Percentiles rank a stretch among this genome's conserved stretches.
phyloP scores from a whole-genome alignment of 805 yeast species.

The Zygosaccharomyces bisporus region DNA sequence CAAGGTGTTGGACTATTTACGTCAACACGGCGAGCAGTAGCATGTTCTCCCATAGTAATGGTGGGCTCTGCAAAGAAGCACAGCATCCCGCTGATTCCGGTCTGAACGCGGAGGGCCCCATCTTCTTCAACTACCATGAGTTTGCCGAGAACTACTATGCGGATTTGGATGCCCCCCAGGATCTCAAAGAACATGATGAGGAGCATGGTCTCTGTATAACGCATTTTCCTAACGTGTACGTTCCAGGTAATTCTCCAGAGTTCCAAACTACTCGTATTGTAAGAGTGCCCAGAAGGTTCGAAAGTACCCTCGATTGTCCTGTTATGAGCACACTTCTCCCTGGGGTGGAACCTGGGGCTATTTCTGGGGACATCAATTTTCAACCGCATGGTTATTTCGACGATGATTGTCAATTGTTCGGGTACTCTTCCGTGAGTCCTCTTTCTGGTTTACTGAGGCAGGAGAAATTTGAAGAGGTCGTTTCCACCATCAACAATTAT shows the following conservation, averaged over 20 bases:
- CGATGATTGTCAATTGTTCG: constrained; percentile 44
- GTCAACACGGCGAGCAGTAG: constrained; percentile 17
- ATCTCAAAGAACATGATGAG: constrained; percentile 27
- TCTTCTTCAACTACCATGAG: constrained; percentile 70
- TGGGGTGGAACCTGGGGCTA: constrained; percentile 62
- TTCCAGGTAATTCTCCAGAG: constrained; percentile 28
- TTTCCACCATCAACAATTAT: constrained; percentile 42
- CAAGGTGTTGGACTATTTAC: constrained; percentile 3
- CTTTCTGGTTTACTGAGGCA: constrained; percentile 38
- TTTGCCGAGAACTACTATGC: constrained; percentile 40
- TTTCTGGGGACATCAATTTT: constrained; percentile 35
- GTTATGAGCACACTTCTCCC: constrained; percentile 54
- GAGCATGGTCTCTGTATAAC: constrained; percentile 46
- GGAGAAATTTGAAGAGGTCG: constrained; percentile 42
- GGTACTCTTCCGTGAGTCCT: constrained; percentile 52
- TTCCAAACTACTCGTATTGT: constrained; percentile 52
- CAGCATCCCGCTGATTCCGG: neutral
- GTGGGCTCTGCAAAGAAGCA: constrained; percentile 5
- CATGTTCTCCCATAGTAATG: constrained; percentile 13
- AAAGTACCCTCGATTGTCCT: constrained; percentile 42
- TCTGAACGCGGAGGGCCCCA: constrained; percentile 21
- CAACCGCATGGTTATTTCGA: constrained; percentile 39
- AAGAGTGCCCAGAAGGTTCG: constrained; percentile 55
- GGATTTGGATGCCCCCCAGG: constrained; percentile 14
- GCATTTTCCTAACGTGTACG: constrained; percentile 64